Conservation (phyloP, 1,139 yeast species). For the Wickerhamiella pararugosa region DNA sequence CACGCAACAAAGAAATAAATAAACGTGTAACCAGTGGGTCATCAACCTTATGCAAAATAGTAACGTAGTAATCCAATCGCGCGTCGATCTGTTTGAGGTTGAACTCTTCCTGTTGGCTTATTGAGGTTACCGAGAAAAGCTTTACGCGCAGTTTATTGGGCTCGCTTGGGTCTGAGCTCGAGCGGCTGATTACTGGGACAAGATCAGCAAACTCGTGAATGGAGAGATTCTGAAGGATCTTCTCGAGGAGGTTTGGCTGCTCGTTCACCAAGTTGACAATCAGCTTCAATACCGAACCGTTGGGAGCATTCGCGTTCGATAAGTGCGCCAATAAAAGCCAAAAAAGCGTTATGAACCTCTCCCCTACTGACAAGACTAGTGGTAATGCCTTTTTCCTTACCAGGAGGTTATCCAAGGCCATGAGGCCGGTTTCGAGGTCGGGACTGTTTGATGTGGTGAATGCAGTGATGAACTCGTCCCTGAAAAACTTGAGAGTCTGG, state of each 20-base stretch:
- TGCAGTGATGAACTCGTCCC: conserved; percentile 10
- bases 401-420: conserved; percentile 6
- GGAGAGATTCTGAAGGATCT: not conserved
- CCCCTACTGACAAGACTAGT: not conserved
- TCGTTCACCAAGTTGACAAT: not conserved
- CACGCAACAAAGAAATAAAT: conserved; percentile 36
- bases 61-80: conserved; percentile 33
- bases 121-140: not conserved
- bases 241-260: not conserved
- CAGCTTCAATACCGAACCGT: conserved; percentile 8
- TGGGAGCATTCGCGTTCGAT: conserved; percentile 3
- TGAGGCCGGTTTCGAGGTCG: conserved; percentile 6
- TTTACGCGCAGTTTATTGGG: no score
- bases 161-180: no score
- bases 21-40: conserved; percentile 34
- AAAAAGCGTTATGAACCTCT: not conserved
- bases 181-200: not conserved
- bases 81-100: conserved; percentile 37
- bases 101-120: not conserved
- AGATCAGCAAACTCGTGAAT: not conserved
- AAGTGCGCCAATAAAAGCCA: conserved; percentile 9
- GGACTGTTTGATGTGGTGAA: conserved; percentile 3
- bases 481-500: conserved; percentile 10
- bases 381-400: not conserved
- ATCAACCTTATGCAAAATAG: conserved; percentile 35